These are phyloP conservation scores for Fagopyrum homotropicum DNA, from an alignment of 148 eudicot genomes.

Conservation along the genomic window DNA sequence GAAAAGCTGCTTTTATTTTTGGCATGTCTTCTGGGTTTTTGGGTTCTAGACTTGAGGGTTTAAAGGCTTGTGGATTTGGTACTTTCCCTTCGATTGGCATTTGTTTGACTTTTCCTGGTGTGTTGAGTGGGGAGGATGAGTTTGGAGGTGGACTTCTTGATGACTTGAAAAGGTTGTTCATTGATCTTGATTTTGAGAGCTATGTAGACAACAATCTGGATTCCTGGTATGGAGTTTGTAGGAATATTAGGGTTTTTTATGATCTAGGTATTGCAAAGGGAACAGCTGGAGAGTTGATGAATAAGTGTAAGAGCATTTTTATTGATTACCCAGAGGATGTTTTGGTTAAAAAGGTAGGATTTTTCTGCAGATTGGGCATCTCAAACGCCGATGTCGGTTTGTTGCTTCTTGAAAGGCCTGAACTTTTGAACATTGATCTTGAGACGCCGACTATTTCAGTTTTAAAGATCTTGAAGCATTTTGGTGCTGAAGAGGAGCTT, in stretches of 20 bases:
- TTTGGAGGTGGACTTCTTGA: conserved; percentile 29
- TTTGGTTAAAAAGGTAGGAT: conserved; percentile 41
- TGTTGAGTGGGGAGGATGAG: conserved; percentile 27
- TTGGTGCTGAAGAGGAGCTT: conserved; percentile 28
- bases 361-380: conserved; percentile 46
- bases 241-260: conserved; percentile 50
- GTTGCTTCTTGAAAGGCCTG: conserved; percentile 51
- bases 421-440: conserved; percentile 39
- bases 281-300: conserved; percentile 41
- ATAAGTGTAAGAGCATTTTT: conserved; percentile 32
- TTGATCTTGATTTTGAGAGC: conserved; percentile 37
- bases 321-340: conserved; percentile 37
- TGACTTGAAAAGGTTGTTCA: conserved; percentile 50
- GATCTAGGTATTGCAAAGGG: conserved; percentile 54
- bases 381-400: conserved; percentile 37
- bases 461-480: conserved; percentile 41
- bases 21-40: conserved; percentile 23
- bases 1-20: conserved; percentile 44
- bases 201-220: conserved; percentile 34
- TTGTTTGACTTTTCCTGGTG: conserved; percentile 57
- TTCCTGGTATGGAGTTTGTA: conserved; percentile 43
- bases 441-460: conserved; percentile 40
- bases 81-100: conserved; percentile 36
- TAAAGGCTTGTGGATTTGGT: conserved; percentile 43
- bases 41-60: conserved; percentile 26